Conservation (phyloP, 2,329 filamentous ascomycete genomes). For the Domatiomyces catenatus region DNA sequence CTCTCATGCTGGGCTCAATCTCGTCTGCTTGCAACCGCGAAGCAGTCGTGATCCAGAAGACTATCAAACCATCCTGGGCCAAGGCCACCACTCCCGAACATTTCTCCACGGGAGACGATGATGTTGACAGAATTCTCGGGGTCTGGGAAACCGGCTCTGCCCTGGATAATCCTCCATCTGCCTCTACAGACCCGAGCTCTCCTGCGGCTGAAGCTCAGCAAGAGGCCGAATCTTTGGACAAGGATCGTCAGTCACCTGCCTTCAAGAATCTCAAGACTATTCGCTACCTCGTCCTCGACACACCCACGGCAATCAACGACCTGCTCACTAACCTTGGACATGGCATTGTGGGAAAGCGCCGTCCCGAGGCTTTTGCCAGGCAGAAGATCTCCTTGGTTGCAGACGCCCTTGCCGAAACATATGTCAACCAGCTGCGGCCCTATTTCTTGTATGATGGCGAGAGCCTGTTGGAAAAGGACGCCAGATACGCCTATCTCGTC, state of each 20-base stretch:
- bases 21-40: slow-evolving; percentile 72
- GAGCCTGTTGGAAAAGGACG: slow-evolving; percentile 37
- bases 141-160: slow-evolving; percentile 6
- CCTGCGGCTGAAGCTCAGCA: slow-evolving; percentile 11
- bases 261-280: slow-evolving; percentile 69
- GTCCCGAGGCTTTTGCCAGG: slow-evolving; percentile 47
- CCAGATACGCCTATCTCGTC: slow-evolving; percentile 63
- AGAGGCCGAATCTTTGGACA: slow-evolving; percentile 16
- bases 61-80: slow-evolving; percentile 50
- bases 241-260: slow-evolving; percentile 25
- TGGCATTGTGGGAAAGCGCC: slow-evolving; percentile 59
- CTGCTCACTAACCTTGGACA: slow-evolving; percentile 79
- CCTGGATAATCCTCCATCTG: background rate
- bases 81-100: slow-evolving; percentile 30
- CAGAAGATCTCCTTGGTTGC: slow-evolving; percentile 47
- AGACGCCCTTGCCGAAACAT: slow-evolving; percentile 54
- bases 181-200: slow-evolving; percentile 4
- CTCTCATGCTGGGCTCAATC: slow-evolving; percentile 60
- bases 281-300: slow-evolving; percentile 58
- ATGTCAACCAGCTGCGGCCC: slow-evolving; percentile 51
- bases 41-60: slow-evolving; percentile 57
- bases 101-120: slow-evolving; percentile 24
- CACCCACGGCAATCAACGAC: slow-evolving; percentile 64
- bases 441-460: slow-evolving; percentile 27
- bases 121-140: slow-evolving; percentile 25